Percentiles rank a stretch among this genome's conserved stretches.
These are phyloP conservation scores for Fragaria vesca DNA, from an alignment of 306 rosid genomes.

Conservation along the genomic window DNA sequence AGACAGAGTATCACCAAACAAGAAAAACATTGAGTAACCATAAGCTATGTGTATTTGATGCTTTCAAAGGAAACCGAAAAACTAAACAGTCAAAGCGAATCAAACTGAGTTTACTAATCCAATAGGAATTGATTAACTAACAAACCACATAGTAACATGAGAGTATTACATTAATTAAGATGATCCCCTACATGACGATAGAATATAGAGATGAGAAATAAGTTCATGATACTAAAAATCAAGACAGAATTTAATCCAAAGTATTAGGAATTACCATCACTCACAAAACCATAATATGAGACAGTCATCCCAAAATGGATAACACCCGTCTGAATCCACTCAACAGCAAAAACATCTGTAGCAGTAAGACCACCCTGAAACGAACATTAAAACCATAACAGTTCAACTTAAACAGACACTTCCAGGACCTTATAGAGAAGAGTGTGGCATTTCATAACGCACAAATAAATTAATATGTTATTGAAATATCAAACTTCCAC, in stretches of 20 bases:
- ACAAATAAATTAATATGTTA: neutral
- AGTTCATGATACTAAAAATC: constrained; percentile 3
- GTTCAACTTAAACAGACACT: constrained; percentile 13
- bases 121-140: neutral
- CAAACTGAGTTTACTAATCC: constrained; percentile 5
- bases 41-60: neutral
- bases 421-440: constrained; percentile 6
- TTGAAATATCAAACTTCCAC: neutral
- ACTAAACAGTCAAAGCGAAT: neutral
- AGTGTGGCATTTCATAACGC: neutral
- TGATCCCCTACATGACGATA: neutral
- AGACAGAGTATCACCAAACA: neutral
- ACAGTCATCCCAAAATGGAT: constrained; percentile 94
- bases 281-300: constrained; percentile 90
- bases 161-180: neutral
- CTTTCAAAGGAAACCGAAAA: neutral
- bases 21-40: neutral
- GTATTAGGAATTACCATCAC: constrained; percentile 75
- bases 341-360: constrained; percentile 95
- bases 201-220: constrained; percentile 8
- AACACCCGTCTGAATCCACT: constrained; percentile 85
- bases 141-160: neutral
- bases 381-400: constrained; percentile 31
- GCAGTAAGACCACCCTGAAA: constrained; percentile 98
- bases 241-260: neutral